Evolutionary conservation across 2,329 filamentous ascomycete species (phyloP).

Genomic region (Verticillium albo-atrum): DNA sequence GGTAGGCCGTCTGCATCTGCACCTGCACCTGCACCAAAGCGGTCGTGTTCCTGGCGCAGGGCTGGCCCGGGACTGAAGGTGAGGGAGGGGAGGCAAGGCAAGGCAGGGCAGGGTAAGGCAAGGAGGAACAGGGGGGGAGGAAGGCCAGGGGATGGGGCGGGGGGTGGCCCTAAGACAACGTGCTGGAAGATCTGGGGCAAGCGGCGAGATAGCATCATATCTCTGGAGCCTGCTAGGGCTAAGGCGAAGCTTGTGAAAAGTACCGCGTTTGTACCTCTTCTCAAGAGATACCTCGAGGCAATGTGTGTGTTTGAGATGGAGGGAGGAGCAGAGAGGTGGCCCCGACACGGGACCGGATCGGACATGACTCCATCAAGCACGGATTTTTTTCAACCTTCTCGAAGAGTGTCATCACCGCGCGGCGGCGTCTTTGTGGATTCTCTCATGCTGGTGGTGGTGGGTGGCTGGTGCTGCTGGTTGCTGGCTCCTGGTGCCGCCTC

Average conservation of each 20-base stretch:
- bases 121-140: background rate
- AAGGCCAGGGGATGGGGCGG: background rate
- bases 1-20: no score
- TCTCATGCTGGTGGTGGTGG: background rate
- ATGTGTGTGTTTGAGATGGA: background rate
- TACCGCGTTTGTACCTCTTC: background rate
- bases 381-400: background rate
- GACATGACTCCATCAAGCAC: background rate
- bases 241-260: constrained; percentile 1
- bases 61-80: background rate
- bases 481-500: background rate
- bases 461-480: background rate
- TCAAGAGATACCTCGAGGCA: background rate
- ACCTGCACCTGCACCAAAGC: background rate
- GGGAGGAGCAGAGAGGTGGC: no score
- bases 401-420: background rate
- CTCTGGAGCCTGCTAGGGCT: background rate
- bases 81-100: background rate
- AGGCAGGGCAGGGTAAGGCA: background rate
- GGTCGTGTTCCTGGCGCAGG: background rate
- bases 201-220: constrained; percentile 2
- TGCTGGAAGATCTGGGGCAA: constrained; percentile 2
- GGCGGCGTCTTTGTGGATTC: background rate
- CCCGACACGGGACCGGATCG: background rate
- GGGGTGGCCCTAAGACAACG: constrained; percentile 1